Evolutionary conservation across 495 filamentous ascomycete species (phyloP).

Genomic region (Xylaria nigripes): DNA sequence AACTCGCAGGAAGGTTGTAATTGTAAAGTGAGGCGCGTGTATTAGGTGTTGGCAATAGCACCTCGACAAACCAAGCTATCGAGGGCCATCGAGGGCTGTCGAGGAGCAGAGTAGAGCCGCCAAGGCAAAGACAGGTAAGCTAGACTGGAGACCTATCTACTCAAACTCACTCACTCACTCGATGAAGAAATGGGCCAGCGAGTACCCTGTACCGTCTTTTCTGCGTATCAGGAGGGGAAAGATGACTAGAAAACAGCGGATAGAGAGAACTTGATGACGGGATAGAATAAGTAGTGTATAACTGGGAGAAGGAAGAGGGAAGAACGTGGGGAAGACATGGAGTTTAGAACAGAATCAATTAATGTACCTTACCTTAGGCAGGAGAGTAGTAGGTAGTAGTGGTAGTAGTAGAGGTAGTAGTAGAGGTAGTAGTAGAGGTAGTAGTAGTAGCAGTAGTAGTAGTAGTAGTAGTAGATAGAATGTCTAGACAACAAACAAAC

Average conservation of each 20-base stretch:
- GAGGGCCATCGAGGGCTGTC: neutral
- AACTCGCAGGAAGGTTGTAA: neutral
- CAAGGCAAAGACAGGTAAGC: neutral
- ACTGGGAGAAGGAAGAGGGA: neutral
- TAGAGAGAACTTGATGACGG: neutral
- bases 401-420: too few species aligned
- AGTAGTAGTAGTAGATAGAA: too few species aligned
- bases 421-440: too few species aligned
- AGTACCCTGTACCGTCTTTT: neutral
- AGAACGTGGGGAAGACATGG: slow-evolving; percentile 1
- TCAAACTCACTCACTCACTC: slow-evolving; percentile 1
- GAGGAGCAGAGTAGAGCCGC: neutral
- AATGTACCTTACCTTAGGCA: slow-evolving; percentile 2
- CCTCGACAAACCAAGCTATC: neutral
- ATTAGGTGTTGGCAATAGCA: neutral
- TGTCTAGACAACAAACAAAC: neutral
- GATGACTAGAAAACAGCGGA: neutral
- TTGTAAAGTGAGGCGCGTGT: neutral
- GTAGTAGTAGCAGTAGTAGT: too few species aligned
- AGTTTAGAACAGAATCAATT: neutral
- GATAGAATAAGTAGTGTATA: neutral
- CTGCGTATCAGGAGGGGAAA: neutral
- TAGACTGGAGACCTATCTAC: neutral
- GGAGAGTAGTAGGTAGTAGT: neutral
- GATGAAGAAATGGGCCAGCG: neutral